phyloP scores from a whole-genome alignment of 495 filamentous ascomycete genomes.

The Lasiosphaeriaceae sp. region DNA sequence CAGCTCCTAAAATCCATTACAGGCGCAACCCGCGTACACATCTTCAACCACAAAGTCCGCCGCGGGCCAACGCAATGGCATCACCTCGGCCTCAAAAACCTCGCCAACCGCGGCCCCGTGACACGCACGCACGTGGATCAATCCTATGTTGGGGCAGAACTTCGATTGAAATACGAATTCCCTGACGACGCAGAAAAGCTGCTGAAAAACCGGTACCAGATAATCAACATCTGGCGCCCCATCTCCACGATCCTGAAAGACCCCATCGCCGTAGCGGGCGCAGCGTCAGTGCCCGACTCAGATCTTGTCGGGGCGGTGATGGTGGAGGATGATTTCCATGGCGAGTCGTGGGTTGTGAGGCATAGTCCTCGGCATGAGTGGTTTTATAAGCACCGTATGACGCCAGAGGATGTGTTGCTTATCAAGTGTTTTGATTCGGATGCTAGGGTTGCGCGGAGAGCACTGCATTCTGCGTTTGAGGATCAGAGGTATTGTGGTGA shows the following conservation, averaged over 20 bases:
- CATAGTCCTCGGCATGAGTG: conserved; percentile 57
- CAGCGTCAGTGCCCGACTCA: conserved; percentile 51
- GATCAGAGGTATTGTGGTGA: conserved; percentile 44
- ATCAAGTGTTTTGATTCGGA: conserved; percentile 69
- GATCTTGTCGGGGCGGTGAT: conserved; percentile 68
- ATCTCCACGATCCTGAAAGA: conserved; percentile 58
- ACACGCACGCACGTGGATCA: conserved; percentile 69
- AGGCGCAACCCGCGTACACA: conserved; percentile 57
- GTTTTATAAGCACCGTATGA: conserved; percentile 68
- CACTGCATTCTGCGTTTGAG: conserved; percentile 60
- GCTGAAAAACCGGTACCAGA: conserved; percentile 59
- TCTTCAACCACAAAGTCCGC: conserved; percentile 74
- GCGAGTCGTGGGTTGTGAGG: conserved; percentile 68
- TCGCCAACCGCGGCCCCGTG: conserved; percentile 55
- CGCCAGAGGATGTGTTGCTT: conserved; percentile 53
- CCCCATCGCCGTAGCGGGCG: conserved; percentile 59
- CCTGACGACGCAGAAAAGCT: conserved; percentile 53
- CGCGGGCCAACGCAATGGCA: conserved; percentile 43
- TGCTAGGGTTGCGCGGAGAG: conserved; percentile 55
- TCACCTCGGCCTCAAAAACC: conserved; percentile 27
- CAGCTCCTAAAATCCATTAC: conserved; percentile 59
- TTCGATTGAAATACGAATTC: conserved; percentile 56
- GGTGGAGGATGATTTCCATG: conserved; percentile 61
- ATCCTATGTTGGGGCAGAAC: conserved; percentile 56
- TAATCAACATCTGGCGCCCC: conserved; percentile 72